Conservation (phyloP, 345 rosid genomes). For the Camelina laxa region DNA sequence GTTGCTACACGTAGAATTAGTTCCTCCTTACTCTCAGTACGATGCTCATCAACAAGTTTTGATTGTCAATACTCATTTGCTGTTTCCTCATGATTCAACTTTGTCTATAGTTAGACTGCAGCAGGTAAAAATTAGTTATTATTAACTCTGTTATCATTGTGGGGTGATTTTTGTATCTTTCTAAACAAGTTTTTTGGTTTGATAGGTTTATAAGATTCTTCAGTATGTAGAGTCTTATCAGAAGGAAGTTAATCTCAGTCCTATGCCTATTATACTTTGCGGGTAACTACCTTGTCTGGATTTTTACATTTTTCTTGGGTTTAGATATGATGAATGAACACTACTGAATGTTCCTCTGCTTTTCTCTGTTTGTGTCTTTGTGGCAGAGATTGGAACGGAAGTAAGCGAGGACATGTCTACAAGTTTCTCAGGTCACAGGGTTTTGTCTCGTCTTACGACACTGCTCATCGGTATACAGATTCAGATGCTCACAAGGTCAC, state of each 20-base stretch:
- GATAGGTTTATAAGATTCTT: constrained; percentile 83
- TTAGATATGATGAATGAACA: constrained; percentile 6
- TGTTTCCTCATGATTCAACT: constrained; percentile 90
- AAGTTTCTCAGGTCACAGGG: constrained; percentile 94
- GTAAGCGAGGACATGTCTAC: constrained; percentile 95
- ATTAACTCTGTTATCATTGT: neutral
- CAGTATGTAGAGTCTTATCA: constrained; percentile 81
- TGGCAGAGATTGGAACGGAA: constrained; percentile 96
- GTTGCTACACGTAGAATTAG: constrained; percentile 66
- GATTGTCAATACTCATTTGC: constrained; percentile 90
- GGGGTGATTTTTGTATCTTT: neutral
- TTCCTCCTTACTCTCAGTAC: constrained; percentile 50
- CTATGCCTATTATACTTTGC: constrained; percentile 78
- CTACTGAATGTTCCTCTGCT: neutral
- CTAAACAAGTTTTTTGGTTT: neutral
- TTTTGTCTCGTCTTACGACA: constrained; percentile 91
- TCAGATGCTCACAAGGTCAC: constrained; percentile 94
- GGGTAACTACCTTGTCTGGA: constrained; percentile 54
- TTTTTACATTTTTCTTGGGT: neutral
- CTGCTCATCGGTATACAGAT: constrained; percentile 95
- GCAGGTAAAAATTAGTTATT: constrained; percentile 50
- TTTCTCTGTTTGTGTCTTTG: neutral
- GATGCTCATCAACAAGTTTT: constrained; percentile 62
- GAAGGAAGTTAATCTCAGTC: constrained; percentile 71
- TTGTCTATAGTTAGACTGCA: constrained; percentile 72